Conservation (phyloP, 2,329 filamentous ascomycete genomes). For the Xylaria multiplex region DNA sequence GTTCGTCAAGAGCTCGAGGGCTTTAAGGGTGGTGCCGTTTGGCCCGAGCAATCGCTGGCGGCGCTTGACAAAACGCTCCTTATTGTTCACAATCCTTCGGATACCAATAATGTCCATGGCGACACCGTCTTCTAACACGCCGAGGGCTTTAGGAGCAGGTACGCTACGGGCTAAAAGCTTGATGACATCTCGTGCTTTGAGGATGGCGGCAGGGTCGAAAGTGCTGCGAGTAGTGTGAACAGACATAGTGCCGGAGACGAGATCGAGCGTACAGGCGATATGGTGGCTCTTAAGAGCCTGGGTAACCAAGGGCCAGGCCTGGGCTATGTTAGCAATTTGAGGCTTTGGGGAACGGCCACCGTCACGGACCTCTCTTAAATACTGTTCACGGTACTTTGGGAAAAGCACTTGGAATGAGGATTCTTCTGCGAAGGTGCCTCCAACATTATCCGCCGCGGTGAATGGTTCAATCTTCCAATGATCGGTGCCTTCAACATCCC, state of each 20-base stretch:
- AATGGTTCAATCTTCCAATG: too few species aligned
- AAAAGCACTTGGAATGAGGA: slow-evolving; percentile 86
- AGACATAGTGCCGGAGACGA: too few species aligned
- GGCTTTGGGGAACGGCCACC: too few species aligned
- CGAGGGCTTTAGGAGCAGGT: slow-evolving; percentile 90
- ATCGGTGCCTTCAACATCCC: too few species aligned
- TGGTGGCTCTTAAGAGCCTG: too few species aligned
- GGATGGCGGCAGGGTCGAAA: too few species aligned
- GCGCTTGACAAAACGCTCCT: slow-evolving; percentile 94
- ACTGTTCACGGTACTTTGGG: slow-evolving; percentile 88
- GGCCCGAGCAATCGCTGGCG: slow-evolving; percentile 92
- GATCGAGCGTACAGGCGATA: too few species aligned
- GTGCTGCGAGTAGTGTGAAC: too few species aligned
- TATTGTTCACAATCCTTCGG: slow-evolving; percentile 74
- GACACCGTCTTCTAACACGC: slow-evolving; percentile 90
- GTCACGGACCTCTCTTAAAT: too few species aligned
- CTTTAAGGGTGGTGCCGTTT: slow-evolving; percentile 88
- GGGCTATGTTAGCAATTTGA: too few species aligned
- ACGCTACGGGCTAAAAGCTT: slow-evolving; percentile 92
- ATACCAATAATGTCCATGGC: slow-evolving; percentile 84
- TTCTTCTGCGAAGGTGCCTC: slow-evolving; percentile 90
- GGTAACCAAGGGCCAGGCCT: too few species aligned
- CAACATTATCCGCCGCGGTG: slow-evolving; percentile 71
- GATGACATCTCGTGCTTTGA: slow-evolving; percentile 94
- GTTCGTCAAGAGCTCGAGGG: slow-evolving; percentile 83